Base-by-base conservation (phyloP, 1,284 basidiomycete genomes). In the Trametes pubescens region DNA sequence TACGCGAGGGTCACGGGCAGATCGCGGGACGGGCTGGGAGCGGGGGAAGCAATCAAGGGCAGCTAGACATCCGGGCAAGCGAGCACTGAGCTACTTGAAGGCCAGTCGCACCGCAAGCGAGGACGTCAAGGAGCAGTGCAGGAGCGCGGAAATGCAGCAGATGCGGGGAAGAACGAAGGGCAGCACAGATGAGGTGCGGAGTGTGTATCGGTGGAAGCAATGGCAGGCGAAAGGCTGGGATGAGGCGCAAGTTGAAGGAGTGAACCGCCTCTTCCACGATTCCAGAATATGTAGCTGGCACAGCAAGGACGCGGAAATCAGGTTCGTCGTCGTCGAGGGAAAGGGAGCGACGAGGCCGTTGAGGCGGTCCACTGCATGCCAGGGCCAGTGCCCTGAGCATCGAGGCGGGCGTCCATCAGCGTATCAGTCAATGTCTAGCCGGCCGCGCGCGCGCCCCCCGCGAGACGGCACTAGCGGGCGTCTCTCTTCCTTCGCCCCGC, bases 1-100 rank as follows among this genome's bases (percentile, higher is more conserved):
- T 18, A 35, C 18, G 18, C 49, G 26, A 11, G 18, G 32, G 29
- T 35, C 49, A n/a, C 29, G 18, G 10, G 24, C 3, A 35, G 49
- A 35, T 51, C 18, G 4, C 16, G 29, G 34, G 21, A 24, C 8
- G 11, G n/a, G 32, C 32, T 14, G 14, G 53, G 14, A 6, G n/a
- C n/a, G n/a, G 29, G 38, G 26, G 7, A 18, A 40, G 34, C 9
- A 37, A 47, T 59, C 48, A 51, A 7, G 43, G n/a, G 49, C 26
- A 59, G 32, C 9, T n/a, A 26, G 38, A 51, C 57, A 59, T 59
- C 49, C 48, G 38, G 38, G 14, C 57, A 56, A 22, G n/a, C n/a
- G n/a, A n/a, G n/a, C 38, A 46, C 5, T 10, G 43, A 13, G 26
- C 40, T 46, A 56, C 29, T 43, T 44, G 26, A 47, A 38, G 14